These are phyloP conservation scores for Galeopsis tetrahit DNA, from an alignment of 257 asterid species.

Conservation along the genomic window DNA sequence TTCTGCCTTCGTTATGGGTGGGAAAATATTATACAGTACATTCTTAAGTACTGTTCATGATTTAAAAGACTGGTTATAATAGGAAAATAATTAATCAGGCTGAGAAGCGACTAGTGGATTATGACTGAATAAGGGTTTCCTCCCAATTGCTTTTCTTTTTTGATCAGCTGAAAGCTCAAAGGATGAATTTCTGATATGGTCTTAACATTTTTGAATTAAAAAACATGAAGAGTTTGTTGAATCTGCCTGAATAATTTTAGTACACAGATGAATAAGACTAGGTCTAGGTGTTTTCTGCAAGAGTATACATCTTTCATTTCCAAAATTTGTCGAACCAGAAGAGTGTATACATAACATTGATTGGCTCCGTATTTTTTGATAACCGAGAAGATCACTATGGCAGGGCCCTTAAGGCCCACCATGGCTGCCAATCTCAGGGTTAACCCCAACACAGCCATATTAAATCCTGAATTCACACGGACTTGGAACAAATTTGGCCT, in stretches of 20 bases:
- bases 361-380: neutral
- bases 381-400: too few species aligned
- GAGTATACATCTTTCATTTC: neutral
- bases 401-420: too few species aligned
- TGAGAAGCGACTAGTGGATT: too few species aligned
- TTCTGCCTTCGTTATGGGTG: neutral
- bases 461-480: too few species aligned
- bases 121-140: too few species aligned
- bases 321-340: neutral
- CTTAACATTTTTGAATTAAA: slow-evolving; percentile 4
- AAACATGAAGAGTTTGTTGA: neutral
- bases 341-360: neutral
- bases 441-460: neutral
- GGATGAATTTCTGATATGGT: slow-evolving; percentile 10
- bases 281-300: slow-evolving; percentile 1
- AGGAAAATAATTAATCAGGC: neutral
- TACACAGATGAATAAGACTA: slow-evolving; percentile 18
- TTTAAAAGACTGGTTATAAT: slow-evolving; percentile 5
- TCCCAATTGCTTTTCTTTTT: too few species aligned
- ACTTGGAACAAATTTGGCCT: too few species aligned
- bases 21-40: slow-evolving; percentile 8
- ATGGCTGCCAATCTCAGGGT: too few species aligned
- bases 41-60: slow-evolving; percentile 6
- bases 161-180: too few species aligned
- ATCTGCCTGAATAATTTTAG: neutral